These are phyloP conservation scores for Saturnispora zaruensis DNA, from an alignment of 805 yeast species.

Conservation along the genomic window DNA sequence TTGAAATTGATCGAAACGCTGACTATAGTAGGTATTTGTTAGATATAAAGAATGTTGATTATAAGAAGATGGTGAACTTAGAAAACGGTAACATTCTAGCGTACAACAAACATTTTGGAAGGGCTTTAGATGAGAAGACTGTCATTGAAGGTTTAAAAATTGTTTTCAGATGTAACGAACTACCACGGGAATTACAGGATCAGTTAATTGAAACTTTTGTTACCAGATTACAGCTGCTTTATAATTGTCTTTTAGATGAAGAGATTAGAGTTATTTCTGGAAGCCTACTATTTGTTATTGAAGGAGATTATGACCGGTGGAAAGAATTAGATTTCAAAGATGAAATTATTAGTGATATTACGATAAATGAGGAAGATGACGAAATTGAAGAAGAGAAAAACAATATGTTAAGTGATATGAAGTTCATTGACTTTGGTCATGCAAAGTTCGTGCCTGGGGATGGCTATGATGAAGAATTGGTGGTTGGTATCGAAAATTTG, in stretches of 20 bases:
- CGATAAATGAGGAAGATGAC: slow-evolving; percentile 29
- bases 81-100: slow-evolving; percentile 11
- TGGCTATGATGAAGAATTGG: slow-evolving; percentile 64
- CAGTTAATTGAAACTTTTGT: slow-evolving; percentile 38
- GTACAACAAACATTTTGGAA: slow-evolving; percentile 60
- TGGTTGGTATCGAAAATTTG: slow-evolving; percentile 62
- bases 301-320: slow-evolving; percentile 56
- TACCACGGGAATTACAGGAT: slow-evolving; percentile 27
- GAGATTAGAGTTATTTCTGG: slow-evolving; percentile 65
- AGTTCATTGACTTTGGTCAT: slow-evolving; percentile 88
- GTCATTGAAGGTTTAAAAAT: slow-evolving; percentile 36
- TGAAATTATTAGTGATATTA: slow-evolving; percentile 33
- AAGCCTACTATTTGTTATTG: slow-evolving; percentile 66
- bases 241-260: slow-evolving; percentile 51
- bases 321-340: slow-evolving; percentile 17
- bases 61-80: slow-evolving; percentile 17
- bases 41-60: slow-evolving; percentile 9
- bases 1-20: slow-evolving; percentile 17
- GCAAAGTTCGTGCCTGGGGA: slow-evolving; percentile 51
- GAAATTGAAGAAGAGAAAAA: slow-evolving; percentile 26
- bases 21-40: slow-evolving; percentile 12
- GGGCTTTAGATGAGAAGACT: slow-evolving; percentile 39
- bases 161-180: slow-evolving; percentile 35
- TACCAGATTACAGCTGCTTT: slow-evolving; percentile 56
- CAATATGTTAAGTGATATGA: slow-evolving; percentile 45